Evolutionary conservation across 495 filamentous ascomycete genomes (phyloP), one percentile per base, ranked within the genome.

Genomic region (Aspergillus baeticus): DNA sequence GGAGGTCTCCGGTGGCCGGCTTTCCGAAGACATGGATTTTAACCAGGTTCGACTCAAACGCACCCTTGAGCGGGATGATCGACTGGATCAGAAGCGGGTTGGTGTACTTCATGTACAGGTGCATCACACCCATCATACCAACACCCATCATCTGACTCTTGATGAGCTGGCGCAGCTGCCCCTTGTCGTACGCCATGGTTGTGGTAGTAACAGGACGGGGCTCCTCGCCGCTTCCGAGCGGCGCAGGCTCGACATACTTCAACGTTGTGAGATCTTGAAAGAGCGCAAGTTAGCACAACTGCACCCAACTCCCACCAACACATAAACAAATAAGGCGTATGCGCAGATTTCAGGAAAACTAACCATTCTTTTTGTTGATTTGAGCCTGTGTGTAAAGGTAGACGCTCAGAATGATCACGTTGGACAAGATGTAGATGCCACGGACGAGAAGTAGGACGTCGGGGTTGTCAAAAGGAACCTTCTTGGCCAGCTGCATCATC

Each of bases 71-170:
- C 29, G 94, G 94, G 70, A 98, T 93, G 81, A 98, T 96, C 67
- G 87, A 92, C 84, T 98, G 94, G 81, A 98, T 95, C 68, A 98
- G 77, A 35, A 98, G 89, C 33, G 94, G 94, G 85, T 97, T 98
- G 77, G 92, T 96, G 87, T 96, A 98, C 75, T 96, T 90, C 79
- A 98, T 86, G 85, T 98, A 98, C 62, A 97, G 58, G 78, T 97
- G 94, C 94, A 98, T 98, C 67, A 96, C 86, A 58, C 74, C 84
- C 94, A 98, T 98, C 94, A 98, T 98, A 65, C 83, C 91, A 46
- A 98, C 80, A 47, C 94, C 94, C 88, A 96, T 96, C 60, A 96
- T 75, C 71, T 96, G 92, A 61, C 86, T 81, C 78, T 91, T 92
- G 76, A 88, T 87, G 62, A 90, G 78, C 61, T 81, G 80, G 76